Conservation (phyloP, 2,329 filamentous ascomycete genomes). For the Cytospora piceicola region DNA sequence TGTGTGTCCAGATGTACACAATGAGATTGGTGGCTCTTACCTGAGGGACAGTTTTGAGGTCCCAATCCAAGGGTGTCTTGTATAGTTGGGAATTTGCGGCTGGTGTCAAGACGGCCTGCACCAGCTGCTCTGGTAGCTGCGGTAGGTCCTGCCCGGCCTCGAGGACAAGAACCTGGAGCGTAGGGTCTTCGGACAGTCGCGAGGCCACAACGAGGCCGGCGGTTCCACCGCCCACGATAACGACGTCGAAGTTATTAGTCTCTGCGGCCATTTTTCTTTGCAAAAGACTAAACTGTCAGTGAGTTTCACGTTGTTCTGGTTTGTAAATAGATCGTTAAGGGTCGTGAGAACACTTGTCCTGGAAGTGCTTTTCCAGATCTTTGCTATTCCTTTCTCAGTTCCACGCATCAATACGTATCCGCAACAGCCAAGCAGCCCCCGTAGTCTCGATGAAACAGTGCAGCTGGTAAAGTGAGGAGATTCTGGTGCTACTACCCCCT, state of each 20-base stretch:
- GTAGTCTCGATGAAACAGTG: too few relatives aligned
- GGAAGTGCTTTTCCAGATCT: not conserved
- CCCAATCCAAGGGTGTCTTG: conserved; percentile 40
- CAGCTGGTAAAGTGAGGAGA: too few relatives aligned
- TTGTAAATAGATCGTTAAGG: not conserved
- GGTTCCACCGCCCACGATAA: conserved; percentile 54
- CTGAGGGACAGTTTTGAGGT: conserved; percentile 43
- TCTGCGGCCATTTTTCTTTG: not conserved
- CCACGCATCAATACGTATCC: too few relatives aligned
- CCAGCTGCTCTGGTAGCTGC: conserved; percentile 10
- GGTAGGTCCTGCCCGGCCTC: conserved; percentile 40
- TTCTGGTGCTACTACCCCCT: too few relatives aligned
- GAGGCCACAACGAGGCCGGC: conserved; percentile 51
- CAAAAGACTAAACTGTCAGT: not conserved
- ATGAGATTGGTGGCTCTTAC: conserved; percentile 25
- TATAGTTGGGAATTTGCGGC: conserved; percentile 1
- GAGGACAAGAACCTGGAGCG: conserved; percentile 43
- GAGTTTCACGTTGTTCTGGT: not conserved
- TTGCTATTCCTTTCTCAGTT: not conserved
- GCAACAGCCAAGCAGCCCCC: too few relatives aligned
- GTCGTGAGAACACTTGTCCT: not conserved
- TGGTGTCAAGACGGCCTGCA: conserved; percentile 8
- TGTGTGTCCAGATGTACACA: conserved; percentile 1
- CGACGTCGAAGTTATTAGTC: conserved; percentile 45
- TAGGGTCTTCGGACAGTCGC: conserved; percentile 43